Evolutionary conservation across 345 rosid genomes (phyloP).

Genomic region (Moricandia arvensis): DNA sequence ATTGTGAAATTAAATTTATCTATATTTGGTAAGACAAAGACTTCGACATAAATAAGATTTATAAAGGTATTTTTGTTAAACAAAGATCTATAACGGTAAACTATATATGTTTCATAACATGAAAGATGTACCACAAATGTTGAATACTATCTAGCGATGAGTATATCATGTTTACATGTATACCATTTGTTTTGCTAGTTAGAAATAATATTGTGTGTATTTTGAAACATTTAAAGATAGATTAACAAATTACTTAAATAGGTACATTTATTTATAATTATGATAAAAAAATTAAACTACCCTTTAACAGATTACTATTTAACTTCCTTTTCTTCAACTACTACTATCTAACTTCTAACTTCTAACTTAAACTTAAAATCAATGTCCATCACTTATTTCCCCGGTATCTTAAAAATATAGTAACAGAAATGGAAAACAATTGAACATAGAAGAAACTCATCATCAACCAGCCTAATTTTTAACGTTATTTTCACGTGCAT

Average conservation of each 20-base stretch:
- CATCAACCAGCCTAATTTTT: constrained; percentile 12
- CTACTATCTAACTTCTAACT: background rate
- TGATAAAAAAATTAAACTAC: too few relatives aligned
- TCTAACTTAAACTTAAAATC: background rate
- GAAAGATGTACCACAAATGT: background rate
- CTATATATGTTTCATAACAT: background rate
- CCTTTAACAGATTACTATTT: too few relatives aligned
- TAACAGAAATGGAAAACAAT: background rate
- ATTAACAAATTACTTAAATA: background rate
- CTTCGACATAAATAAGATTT: background rate
- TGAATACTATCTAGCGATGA: background rate
- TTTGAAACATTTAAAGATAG: background rate
- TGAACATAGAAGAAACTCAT: background rate
- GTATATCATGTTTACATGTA: background rate
- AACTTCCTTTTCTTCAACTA: too few relatives aligned
- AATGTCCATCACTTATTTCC: background rate
- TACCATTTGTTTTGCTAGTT: background rate
- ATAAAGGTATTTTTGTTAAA: background rate
- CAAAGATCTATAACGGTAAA: too few relatives aligned
- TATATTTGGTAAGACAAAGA: constrained; percentile 27
- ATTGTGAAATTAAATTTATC: constrained; percentile 8
- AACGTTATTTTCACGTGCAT: constrained; percentile 37
- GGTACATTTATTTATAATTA: too few relatives aligned
- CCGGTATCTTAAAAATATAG: background rate
- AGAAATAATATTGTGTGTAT: background rate